Conservation (phyloP, 306 rosid species). For the Castanea mollissima region DNA sequence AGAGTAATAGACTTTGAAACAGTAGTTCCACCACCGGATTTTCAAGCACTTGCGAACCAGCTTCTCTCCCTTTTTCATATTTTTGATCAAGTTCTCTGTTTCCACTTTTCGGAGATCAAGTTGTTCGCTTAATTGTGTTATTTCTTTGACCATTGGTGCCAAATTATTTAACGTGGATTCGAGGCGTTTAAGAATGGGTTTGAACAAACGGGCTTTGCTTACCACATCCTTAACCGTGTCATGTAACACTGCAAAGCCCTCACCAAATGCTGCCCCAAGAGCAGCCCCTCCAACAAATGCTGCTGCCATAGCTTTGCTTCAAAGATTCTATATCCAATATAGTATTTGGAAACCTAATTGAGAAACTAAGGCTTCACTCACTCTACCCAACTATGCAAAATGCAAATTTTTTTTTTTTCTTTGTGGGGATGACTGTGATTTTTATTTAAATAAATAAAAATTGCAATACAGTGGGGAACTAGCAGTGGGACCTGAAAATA, state of each 20-base stretch:
- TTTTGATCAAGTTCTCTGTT: background rate
- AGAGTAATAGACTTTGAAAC: background rate
- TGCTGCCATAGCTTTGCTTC: background rate
- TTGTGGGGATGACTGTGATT: accelerated
- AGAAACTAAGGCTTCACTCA: background rate
- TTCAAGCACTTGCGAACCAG: conserved; percentile 2
- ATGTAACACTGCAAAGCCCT: background rate
- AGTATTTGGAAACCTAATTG: no score
- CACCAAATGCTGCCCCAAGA: conserved; percentile 3
- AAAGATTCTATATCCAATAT: no score
- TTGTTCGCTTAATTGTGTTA: background rate
- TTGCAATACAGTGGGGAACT: no score
- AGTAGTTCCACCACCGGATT: background rate
- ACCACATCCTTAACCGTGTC: background rate
- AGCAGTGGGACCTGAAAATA: no score
- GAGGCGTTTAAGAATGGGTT: background rate
- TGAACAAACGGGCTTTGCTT: background rate
- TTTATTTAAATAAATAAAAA: no score
- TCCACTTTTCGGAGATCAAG: conserved; percentile 1
- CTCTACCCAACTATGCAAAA: background rate
- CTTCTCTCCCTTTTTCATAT: background rate
- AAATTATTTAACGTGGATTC: background rate
- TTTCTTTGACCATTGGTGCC: background rate
- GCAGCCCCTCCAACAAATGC: background rate
- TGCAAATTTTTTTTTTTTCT: no score